Conservation (phyloP, 2,329 filamentous ascomycete genomes). For the Fusarium bulbicola region DNA sequence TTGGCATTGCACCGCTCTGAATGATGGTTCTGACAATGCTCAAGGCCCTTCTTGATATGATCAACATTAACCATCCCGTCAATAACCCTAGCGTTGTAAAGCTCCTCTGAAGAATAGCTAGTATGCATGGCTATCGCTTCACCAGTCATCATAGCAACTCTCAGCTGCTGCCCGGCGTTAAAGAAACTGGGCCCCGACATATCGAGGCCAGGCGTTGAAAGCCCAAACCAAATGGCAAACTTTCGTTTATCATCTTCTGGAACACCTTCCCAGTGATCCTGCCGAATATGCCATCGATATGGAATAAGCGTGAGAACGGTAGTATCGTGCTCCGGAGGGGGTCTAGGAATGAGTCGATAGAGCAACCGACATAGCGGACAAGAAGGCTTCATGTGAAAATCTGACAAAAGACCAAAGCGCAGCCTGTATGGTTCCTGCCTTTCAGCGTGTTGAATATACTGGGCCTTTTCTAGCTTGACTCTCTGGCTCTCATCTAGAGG, state of each 20-base stretch:
- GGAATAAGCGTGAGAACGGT: background rate
- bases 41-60: background rate
- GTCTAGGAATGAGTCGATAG: background rate
- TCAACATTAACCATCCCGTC: background rate
- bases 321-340: background rate
- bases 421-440: background rate
- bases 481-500: background rate
- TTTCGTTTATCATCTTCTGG: background rate
- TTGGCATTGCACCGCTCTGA: background rate
- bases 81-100: background rate
- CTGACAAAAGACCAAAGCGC: background rate
- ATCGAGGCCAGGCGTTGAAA: background rate
- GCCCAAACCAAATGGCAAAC: background rate
- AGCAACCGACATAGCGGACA: background rate
- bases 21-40: background rate
- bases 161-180: background rate
- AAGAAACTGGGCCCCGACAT: background rate
- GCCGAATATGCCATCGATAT: background rate
- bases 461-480: background rate
- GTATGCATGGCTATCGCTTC: background rate
- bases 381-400: background rate
- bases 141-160: background rate
- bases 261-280: background rate
- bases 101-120: background rate
- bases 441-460: background rate